Percentiles rank a stretch among this genome's conserved stretches.
phyloP scores from a whole-genome alignment of 352 stramenopile genomes.

The Elongisporangium prolatum region DNA sequence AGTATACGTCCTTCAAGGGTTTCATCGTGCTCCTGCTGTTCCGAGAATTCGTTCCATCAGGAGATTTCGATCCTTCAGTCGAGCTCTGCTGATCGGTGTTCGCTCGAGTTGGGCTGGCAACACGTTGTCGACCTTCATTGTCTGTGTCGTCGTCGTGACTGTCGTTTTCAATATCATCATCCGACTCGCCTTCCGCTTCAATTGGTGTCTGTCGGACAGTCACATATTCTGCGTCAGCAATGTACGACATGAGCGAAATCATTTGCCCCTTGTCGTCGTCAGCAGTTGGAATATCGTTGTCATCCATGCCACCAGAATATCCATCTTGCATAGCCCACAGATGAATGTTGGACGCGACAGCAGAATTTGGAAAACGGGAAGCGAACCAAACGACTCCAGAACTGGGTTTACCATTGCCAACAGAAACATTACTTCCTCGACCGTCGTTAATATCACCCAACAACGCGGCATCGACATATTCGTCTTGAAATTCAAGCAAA shows the following conservation, averaged over 20 bases:
- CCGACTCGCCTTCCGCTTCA: conserved; percentile 15
- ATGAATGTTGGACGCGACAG: conserved; percentile 71
- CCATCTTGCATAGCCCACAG: conserved; percentile 70
- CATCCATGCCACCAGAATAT: conserved; percentile 18
- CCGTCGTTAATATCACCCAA: conserved; percentile 21
- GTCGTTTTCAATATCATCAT: conserved; percentile 51
- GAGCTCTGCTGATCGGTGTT: not conserved
- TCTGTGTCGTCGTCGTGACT: conserved; percentile 18
- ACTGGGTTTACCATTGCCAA: not conserved
- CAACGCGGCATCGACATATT: conserved; percentile 50
- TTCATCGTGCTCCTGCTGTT: conserved; percentile 50
- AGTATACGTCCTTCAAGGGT: conserved; percentile 53
- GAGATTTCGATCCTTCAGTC: not conserved
- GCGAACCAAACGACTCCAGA: conserved; percentile 54
- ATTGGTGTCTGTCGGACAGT: conserved; percentile 59
- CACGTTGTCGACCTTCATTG: not conserved
- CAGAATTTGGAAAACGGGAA: conserved; percentile 71
- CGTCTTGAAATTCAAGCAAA: conserved; percentile 64
- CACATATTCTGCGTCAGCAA: conserved; percentile 76
- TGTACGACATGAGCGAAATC: conserved; percentile 80
- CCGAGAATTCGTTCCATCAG: not conserved
- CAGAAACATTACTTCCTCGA: not conserved
- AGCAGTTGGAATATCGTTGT: conserved; percentile 45
- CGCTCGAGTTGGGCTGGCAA: not conserved
- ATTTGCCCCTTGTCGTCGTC: conserved; percentile 70